Evolutionary conservation across 75 land plant genomes (phyloP).

Genomic region (Adiantum capillusveneris): DNA sequence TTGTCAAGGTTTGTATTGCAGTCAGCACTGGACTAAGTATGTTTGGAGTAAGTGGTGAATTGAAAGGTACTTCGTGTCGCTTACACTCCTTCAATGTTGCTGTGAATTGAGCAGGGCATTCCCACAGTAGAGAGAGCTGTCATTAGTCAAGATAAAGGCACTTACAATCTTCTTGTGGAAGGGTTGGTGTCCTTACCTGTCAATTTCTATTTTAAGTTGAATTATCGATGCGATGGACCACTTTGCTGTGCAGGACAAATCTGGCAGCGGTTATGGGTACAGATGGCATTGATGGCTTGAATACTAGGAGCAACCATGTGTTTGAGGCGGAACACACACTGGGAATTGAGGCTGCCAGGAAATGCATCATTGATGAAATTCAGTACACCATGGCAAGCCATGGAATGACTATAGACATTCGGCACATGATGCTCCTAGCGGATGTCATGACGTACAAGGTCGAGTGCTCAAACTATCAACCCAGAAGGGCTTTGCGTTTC

Average conservation of each 20-base stretch:
- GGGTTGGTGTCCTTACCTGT: constrained; percentile 44
- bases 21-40: too few species aligned
- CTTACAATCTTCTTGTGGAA: constrained; percentile 65
- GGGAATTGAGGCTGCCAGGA: constrained; percentile 94
- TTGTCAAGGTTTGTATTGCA: constrained; percentile 67
- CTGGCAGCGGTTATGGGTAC: constrained; percentile 82
- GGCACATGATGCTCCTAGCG: constrained; percentile 96
- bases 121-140: constrained; percentile 74
- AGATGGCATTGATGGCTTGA: constrained; percentile 60
- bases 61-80: too few species aligned
- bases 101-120: constrained; percentile 50
- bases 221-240: neutral
- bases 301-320: constrained; percentile 75
- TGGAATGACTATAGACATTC: constrained; percentile 81
- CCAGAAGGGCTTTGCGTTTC: too few species aligned
- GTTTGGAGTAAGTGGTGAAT: too few species aligned
- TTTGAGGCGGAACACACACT: constrained; percentile 68
- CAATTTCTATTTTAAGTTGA: neutral
- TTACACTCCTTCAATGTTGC: too few species aligned
- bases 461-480: too few species aligned
- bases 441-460: constrained; percentile 95
- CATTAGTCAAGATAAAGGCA: constrained; percentile 47
- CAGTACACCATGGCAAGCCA: constrained; percentile 65
- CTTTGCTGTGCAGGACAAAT: constrained; percentile 51
- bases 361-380: constrained; percentile 71